These are phyloP conservation scores for Alternaria sp. DNA, from an alignment of 2,329 filamentous ascomycete species.

Conservation along the genomic window DNA sequence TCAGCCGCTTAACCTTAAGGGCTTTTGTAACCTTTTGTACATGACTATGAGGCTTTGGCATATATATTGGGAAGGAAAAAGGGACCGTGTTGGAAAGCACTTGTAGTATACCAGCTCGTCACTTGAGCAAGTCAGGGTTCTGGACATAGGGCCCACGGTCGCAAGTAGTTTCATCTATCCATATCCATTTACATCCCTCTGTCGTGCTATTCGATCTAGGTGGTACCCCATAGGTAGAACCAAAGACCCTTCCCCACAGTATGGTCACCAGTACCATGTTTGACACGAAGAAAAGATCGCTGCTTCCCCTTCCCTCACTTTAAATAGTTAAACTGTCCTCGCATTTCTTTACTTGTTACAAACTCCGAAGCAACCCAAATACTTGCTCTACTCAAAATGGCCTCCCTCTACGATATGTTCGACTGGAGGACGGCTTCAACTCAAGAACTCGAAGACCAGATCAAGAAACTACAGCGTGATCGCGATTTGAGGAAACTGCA, in stretches of 20 bases:
- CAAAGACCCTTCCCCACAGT: not conserved
- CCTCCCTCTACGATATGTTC: not conserved
- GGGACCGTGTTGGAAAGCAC: not conserved
- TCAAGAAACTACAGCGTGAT: not conserved
- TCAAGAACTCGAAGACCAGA: not conserved
- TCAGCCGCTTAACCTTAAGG: not conserved
- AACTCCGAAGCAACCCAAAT: not conserved
- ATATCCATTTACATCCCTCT: not conserved
- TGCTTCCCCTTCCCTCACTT: not conserved
- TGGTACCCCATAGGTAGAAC: not conserved
- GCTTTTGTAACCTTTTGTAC: not conserved
- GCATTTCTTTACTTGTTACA: not conserved
- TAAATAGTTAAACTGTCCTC: not conserved
- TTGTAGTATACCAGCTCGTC: constrained; percentile 10
- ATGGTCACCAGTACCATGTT: not conserved
- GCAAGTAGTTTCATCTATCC: not conserved
- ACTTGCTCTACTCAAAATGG: not conserved
- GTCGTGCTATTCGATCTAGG: not conserved
- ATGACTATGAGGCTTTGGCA: not conserved
- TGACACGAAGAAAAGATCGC: not conserved
- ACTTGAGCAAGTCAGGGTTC: not conserved
- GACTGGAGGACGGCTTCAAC: not conserved
- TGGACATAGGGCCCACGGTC: not conserved
- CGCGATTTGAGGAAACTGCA: not conserved
- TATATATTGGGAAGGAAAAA: not conserved